Base-by-base conservation (phyloP, 148 eudicot species). In the Cornus kousa region DNA sequence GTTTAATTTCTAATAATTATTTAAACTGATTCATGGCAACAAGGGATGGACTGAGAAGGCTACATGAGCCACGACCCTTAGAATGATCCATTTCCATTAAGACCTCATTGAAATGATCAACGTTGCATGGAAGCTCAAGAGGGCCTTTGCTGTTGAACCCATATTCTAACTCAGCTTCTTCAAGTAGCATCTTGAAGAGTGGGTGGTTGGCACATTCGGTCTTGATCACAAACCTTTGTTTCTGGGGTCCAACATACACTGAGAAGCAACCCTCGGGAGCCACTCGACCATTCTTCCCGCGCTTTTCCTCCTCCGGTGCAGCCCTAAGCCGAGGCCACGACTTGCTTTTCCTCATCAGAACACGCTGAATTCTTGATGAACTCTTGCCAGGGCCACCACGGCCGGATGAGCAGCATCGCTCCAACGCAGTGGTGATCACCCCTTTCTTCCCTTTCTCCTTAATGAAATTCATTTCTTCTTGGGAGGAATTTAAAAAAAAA, bases 161-260 rank as follows among this genome's bases (percentile, higher is more conserved):
- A 40, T 89, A 94, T 57, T 92, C 97, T 0, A 39, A 73, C 75
- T 88, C 93, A 11, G 97, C 98, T 69, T 92, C 93, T 76, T 91
- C 93, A 22, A 94, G 90, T 48, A 94, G 40, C 66, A 24, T 74
- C 86, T 67, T 77, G 77, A 94, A 94, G 66, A 90, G 77, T 0
- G 92, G 94, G 55, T 94, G 98, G 53, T 83, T 92, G 0, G 84
- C 86, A 43, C 81, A 83, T 70, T 87, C 80, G 0, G 93, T 80
- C 67, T 86, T 89, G 48, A 94, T 80, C 80, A 89, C 93, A 57
- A 94, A 94, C 82, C 92, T 87, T 59, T 88, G 83, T 81, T 82
- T 92, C 7, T 89, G 75, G 2, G 90, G 84, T 3, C 98, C 98
- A 68, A 94, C 98, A 39, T 88, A 94, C n/a, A 94, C 91, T 17